Evolutionary conservation across 225 moss, liverwort and hornwort genomes (phyloP).

Genomic region (Sphagnum tenellum): DNA sequence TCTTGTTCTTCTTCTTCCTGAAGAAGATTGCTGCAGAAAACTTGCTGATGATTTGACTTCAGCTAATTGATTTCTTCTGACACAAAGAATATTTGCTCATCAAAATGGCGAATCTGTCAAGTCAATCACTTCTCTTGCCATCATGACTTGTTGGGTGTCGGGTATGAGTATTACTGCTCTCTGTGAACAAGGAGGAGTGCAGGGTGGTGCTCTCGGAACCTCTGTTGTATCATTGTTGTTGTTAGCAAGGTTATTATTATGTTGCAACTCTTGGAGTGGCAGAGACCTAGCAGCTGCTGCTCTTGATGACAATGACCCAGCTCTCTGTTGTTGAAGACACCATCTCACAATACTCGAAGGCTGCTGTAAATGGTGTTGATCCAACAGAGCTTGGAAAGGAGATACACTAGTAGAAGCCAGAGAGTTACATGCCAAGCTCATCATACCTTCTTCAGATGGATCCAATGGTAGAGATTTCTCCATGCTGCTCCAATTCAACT

Average conservation of each 20-base stretch:
- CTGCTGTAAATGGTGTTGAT: constrained; percentile 28
- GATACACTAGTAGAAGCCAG: constrained; percentile 13
- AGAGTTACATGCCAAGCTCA: too few species aligned
- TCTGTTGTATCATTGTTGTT: too few species aligned
- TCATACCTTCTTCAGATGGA: too few species aligned
- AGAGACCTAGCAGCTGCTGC: background rate
- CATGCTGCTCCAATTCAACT: too few species aligned
- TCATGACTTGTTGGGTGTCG: constrained; percentile 27
- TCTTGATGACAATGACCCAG: background rate
- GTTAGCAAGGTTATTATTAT: constrained; percentile 5
- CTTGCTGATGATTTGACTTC: too few species aligned
- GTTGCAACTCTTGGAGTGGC: constrained; percentile 13
- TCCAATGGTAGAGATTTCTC: too few species aligned
- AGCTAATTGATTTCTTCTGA: too few species aligned
- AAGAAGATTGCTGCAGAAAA: too few species aligned
- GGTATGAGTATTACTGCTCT: constrained; percentile 45
- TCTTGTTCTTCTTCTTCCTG: too few species aligned
- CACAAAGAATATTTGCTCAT: too few species aligned
- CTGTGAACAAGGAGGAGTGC: constrained; percentile 26
- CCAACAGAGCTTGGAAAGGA: constrained; percentile 48
- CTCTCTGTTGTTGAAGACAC: constrained; percentile 32
- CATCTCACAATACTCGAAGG: constrained; percentile 45
- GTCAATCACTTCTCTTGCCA: constrained; percentile 51
- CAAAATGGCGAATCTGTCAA: constrained; percentile 60
- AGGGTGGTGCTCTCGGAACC: background rate